Evolutionary conservation across 371 early-diverging fungal genomes (phyloP).

Genomic region (Chytridium lagenaria): DNA sequence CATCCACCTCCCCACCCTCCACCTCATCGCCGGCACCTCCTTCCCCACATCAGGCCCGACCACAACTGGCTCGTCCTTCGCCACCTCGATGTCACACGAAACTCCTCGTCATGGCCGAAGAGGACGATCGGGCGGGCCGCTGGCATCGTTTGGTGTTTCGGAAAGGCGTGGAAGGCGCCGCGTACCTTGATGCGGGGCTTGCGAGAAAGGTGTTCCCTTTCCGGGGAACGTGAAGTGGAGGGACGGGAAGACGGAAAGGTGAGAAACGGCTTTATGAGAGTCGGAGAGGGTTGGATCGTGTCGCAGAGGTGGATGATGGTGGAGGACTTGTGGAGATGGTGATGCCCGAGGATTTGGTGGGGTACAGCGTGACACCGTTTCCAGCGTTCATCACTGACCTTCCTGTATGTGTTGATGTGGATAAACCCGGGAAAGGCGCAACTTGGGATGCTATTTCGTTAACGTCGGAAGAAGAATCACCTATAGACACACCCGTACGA

Average conservation of each 20-base stretch:
- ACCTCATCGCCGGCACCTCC: background rate
- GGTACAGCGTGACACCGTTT: background rate
- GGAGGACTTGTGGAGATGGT: background rate
- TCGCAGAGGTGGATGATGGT: background rate
- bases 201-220: background rate
- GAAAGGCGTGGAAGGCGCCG: background rate
- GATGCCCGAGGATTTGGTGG: conserved; percentile 8
- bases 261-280: background rate
- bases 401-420: background rate
- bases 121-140: conserved; percentile 8
- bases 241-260: background rate
- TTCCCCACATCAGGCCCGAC: background rate
- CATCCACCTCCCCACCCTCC: background rate
- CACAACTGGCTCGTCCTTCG: background rate
- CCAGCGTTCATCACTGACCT: background rate
- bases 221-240: background rate
- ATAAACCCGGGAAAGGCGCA: too few relatives aligned
- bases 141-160: conserved; percentile 12
- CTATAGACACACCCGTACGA: too few relatives aligned
- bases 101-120: conserved; percentile 1
- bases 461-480: too few relatives aligned
- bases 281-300: background rate
- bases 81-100: background rate
- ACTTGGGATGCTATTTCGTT: too few relatives aligned
- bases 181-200: background rate